A percentile compares a stretch with the other conserved stretches of the same genome.
Evolutionary conservation across 2,329 filamentous ascomycete species (phyloP).

Genomic region (Diaporthe sp.): DNA sequence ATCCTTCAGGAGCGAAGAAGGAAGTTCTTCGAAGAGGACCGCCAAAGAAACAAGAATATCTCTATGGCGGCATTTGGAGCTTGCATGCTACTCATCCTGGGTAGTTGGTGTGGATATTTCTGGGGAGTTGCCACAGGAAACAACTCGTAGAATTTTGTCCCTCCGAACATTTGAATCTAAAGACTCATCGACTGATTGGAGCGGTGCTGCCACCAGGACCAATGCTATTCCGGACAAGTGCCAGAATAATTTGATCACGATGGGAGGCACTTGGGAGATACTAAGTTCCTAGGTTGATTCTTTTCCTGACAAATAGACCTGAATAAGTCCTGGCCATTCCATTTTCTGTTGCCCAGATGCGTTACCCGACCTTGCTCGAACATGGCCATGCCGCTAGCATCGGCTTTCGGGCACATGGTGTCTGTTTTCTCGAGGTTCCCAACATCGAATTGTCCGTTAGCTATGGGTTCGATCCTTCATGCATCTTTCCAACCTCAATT

Average conservation of each 20-base stretch:
- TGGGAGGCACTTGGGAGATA: not conserved
- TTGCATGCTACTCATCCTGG: slow-evolving; percentile 64
- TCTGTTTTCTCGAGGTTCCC: not conserved
- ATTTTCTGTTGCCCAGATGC: not conserved
- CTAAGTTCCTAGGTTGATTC: not conserved
- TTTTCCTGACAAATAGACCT: not conserved
- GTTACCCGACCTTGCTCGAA: not conserved
- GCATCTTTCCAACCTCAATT: not conserved
- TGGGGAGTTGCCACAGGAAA: slow-evolving; percentile 71
- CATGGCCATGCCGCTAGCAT: not conserved
- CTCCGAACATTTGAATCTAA: not conserved
- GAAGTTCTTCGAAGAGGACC: slow-evolving; percentile 50
- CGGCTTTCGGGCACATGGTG: not conserved
- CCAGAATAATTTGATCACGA: not conserved
- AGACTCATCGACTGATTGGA: not conserved
- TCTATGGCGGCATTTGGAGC: slow-evolving; percentile 55
- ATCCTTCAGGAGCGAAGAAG: slow-evolving; percentile 58
- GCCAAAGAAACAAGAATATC: slow-evolving; percentile 51
- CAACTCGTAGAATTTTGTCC: slow-evolving; percentile 47
- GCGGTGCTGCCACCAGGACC: not conserved
- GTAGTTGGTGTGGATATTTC: slow-evolving; percentile 70
- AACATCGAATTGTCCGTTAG: not conserved
- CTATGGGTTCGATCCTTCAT: not conserved
- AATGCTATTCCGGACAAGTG: not conserved
- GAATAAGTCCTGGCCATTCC: not conserved